A percentile compares a stretch with the other conserved stretches of the same genome.
Conservation (phyloP, 306 rosid genomes). For the Gynostemma pentaphyllum region DNA sequence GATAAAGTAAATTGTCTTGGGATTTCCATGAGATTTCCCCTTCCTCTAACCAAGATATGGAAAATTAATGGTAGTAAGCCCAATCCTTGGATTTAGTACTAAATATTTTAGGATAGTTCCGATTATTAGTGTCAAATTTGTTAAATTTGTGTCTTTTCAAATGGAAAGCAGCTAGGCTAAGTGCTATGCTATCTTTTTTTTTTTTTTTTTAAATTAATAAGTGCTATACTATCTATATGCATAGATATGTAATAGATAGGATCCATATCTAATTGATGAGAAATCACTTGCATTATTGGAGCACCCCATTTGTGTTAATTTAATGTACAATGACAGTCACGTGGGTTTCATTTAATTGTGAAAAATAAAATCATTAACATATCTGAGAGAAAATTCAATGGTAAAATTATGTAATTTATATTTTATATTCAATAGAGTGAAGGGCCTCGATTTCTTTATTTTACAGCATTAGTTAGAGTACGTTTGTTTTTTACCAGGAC, state of each 20-base stretch:
- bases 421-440: no score
- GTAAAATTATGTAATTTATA: no score
- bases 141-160: neutral
- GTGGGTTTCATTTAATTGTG: no score
- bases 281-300: neutral
- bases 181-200: no score
- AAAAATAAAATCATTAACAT: no score
- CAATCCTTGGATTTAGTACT: neutral
- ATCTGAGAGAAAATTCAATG: no score
- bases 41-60: neutral
- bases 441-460: no score
- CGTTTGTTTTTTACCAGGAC: no score
- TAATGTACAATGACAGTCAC: neutral
- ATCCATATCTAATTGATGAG: neutral
- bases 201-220: no score
- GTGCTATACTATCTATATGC: no score
- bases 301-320: neutral
- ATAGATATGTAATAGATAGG: no score
- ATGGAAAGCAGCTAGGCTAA: neutral
- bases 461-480: no score
- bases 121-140: neutral
- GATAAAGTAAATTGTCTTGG: neutral
- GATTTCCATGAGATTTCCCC: neutral
- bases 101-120: neutral
- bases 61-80: neutral